These are phyloP conservation scores for Arbutus unedo DNA, from an alignment of 148 eudicot genomes.

Conservation along the genomic window DNA sequence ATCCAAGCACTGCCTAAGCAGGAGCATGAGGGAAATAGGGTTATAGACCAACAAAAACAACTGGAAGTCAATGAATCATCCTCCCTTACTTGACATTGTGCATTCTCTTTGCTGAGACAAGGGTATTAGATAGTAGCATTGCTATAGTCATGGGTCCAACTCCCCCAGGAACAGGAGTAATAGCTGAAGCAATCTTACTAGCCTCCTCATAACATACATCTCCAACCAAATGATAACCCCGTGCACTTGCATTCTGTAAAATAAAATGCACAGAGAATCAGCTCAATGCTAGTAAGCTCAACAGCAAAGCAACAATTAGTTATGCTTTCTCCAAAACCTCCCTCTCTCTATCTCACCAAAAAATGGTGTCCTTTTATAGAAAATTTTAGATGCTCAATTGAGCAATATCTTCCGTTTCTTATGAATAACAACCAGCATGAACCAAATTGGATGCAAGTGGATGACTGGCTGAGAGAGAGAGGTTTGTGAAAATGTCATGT, in stretches of 20 bases:
- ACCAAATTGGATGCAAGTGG: no score
- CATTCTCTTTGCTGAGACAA: slow-evolving; percentile 61
- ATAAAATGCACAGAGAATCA: slow-evolving; percentile 16
- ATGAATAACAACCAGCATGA: no score
- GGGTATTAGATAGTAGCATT: slow-evolving; percentile 85
- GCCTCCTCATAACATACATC: slow-evolving; percentile 95
- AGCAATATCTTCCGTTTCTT: no score
- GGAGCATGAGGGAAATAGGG: not conserved
- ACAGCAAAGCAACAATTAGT: not conserved
- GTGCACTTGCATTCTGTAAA: slow-evolving; percentile 57
- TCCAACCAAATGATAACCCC: slow-evolving; percentile 81
- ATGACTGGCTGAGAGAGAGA: not conserved
- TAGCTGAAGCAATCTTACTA: slow-evolving; percentile 83
- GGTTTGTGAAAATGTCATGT: not conserved
- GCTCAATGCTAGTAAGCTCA: not conserved
- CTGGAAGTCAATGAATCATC: not conserved
- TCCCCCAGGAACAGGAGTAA: slow-evolving; percentile 89
- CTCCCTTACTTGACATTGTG: slow-evolving; percentile 41
- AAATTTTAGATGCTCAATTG: no score
- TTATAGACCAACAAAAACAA: not conserved
- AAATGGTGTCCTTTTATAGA: no score
- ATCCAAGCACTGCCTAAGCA: not conserved
- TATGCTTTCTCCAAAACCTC: no score
- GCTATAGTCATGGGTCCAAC: slow-evolving; percentile 94
- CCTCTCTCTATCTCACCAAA: no score